Percentiles rank a stretch among this genome's conserved stretches.
phyloP scores from a whole-genome alignment of 2,329 filamentous ascomycete species.

The Zymoseptoria crescenta region DNA sequence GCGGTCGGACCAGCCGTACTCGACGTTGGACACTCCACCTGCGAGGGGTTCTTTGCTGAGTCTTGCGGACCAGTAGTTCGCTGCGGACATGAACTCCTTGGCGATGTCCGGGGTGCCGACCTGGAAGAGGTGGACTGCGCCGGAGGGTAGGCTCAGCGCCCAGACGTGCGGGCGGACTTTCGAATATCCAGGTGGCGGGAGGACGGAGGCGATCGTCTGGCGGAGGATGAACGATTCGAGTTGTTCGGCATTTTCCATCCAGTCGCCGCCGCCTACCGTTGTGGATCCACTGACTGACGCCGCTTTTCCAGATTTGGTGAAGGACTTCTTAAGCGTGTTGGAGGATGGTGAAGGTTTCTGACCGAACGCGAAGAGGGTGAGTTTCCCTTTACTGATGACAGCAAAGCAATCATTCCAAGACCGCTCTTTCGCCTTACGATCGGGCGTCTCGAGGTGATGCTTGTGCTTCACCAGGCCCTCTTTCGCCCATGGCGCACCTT shows the following conservation, averaged over 20 bases:
- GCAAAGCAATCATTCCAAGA: conserved; percentile 95
- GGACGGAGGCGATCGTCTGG: conserved; percentile 81
- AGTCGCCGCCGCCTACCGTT: conserved; percentile 89
- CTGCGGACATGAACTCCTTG: conserved; percentile 85
- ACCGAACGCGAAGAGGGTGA: conserved; percentile 90
- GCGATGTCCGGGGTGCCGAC: conserved; percentile 92
- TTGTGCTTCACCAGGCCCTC: conserved; percentile 95
- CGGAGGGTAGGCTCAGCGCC: conserved; percentile 83
- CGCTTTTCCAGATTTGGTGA: conserved; percentile 22
- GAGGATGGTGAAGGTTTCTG: conserved; percentile 42
- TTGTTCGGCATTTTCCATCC: conserved; percentile 92
- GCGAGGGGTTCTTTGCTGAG: conserved; percentile 88
- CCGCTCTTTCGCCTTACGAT: conserved; percentile 87
- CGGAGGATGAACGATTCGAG: conserved; percentile 80
- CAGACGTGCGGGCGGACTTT: conserved; percentile 86
- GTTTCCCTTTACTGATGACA: conserved; percentile 87
- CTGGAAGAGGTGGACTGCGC: conserved; percentile 96
- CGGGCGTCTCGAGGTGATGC: conserved; percentile 82
- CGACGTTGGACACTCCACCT: conserved; percentile 90
- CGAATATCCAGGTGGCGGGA: conserved; percentile 88
- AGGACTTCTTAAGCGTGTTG: conserved; percentile 40
- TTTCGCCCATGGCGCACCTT: conserved; percentile 96
- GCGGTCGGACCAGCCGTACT: conserved; percentile 90
- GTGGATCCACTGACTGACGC: conserved; percentile 47
- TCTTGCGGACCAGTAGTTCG: conserved; percentile 95